phyloP scores from a whole-genome alignment of 169 alveolate species.

The Eimeria sp. region DNA sequence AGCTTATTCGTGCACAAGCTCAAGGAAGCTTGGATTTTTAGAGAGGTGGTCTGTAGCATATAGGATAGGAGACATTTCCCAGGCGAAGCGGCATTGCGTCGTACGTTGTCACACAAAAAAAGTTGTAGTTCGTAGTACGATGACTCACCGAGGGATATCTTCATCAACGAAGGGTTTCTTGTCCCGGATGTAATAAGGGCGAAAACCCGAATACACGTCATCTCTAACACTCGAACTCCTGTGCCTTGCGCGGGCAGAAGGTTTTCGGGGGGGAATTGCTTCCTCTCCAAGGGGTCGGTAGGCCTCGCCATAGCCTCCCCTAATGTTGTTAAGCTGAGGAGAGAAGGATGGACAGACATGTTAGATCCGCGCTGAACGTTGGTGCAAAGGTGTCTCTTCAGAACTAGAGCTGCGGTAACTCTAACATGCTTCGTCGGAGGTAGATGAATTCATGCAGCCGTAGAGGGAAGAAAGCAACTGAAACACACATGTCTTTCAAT shows the following conservation, averaged over 20 bases:
- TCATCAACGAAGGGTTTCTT: slow-evolving; percentile 71
- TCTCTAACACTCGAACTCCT: slow-evolving; percentile 56
- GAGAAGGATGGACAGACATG: neutral
- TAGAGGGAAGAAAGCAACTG: neutral
- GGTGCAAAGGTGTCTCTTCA: neutral
- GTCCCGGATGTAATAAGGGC: slow-evolving; percentile 63
- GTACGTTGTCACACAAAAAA: neutral
- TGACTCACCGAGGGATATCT: slow-evolving; percentile 40
- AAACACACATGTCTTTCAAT: slow-evolving; percentile 55
- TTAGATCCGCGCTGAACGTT: neutral
- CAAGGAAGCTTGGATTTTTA: neutral
- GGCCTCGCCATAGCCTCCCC: slow-evolving; percentile 73
- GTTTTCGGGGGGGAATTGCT: slow-evolving; percentile 18
- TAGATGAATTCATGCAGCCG: neutral
- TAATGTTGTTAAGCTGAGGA: slow-evolving; percentile 54
- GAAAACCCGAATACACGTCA: slow-evolving; percentile 70
- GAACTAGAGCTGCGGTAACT: neutral
- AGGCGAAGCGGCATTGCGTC: neutral
- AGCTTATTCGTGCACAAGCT: neutral
- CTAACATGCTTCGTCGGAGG: neutral
- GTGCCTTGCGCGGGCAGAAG: slow-evolving; percentile 29
- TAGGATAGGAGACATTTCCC: neutral
- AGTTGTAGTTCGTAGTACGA: neutral
- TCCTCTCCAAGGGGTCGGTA: slow-evolving; percentile 65
- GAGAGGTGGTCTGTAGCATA: neutral